Percentiles rank a stretch among this genome's conserved stretches.
Evolutionary conservation across 805 yeast genomes (phyloP).

Genomic region (Pichia rugopelliculosa): DNA sequence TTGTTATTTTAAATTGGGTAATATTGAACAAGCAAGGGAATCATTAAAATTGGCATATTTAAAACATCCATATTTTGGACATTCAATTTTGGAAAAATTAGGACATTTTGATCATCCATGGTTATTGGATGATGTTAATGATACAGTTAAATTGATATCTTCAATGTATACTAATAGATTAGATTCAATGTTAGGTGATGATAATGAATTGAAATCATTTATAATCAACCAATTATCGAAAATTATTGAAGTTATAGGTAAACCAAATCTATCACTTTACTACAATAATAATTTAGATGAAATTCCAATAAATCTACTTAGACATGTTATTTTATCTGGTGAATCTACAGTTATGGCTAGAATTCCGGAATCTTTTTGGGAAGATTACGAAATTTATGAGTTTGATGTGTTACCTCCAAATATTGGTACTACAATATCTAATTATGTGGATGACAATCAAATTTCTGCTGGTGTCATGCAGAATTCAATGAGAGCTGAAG

Average conservation of each 20-base stretch:
- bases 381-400: constrained; percentile 53
- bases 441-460: constrained; percentile 40
- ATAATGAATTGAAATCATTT: constrained; percentile 38
- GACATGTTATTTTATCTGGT: constrained; percentile 65
- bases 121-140: constrained; percentile 22
- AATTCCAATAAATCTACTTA: constrained; percentile 55
- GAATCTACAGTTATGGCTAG: constrained; percentile 66
- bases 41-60: constrained; percentile 45
- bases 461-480: constrained; percentile 35
- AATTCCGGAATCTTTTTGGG: constrained; percentile 57
- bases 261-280: constrained; percentile 13
- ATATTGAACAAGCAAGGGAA: constrained; percentile 35
- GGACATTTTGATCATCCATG: constrained; percentile 30
- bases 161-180: constrained; percentile 58
- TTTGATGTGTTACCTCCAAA: constrained; percentile 68
- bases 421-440: constrained; percentile 36
- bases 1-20: constrained; percentile 44
- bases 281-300: constrained; percentile 20
- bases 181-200: constrained; percentile 42
- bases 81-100: constrained; percentile 40
- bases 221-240: constrained; percentile 14
- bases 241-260: constrained; percentile 12
- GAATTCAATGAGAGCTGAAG: constrained; percentile 19
- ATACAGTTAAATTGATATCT: constrained; percentile 35
- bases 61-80: constrained; percentile 52